Evolutionary conservation across 1,139 yeast genomes (phyloP), one percentile per base, ranked within the genome.

Genomic region (Nakaseomyces sp.): DNA sequence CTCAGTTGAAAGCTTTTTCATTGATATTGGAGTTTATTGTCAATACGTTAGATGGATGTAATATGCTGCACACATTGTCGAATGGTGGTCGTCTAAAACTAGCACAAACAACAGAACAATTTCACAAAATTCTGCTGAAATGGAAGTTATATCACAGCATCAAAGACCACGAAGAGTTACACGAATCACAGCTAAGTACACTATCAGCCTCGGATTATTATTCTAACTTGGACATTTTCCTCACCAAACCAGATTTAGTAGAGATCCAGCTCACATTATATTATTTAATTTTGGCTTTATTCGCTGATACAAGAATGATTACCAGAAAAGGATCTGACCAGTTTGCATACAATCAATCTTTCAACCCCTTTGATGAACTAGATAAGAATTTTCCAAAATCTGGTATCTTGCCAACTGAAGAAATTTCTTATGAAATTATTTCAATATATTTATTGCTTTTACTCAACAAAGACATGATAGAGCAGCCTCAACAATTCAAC

Each of bases 211-310:
- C 36, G 13, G 38, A 35, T 6, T 22, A 35, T 16, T 35, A 35
- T 13, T 35, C 38, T 9, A 41, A 33, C 4, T 13, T 39, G 3
- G 40, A 39, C 15, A 43, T 43, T n/a, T 33, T 30, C 32, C 43
- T 51, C 6, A 47, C 50, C 32, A 49, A 51, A 31, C 50, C 58
- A 9, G 61, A 60, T 32, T 43, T 55, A n/a, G 50, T 57, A 25
- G 64, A 58, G 37, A 53, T 58, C 16, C 60, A 59, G 31, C 30
- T 61, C 17, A 58, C 65, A 1, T 42, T 60, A 35, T 52, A 48
- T 37, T 61, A 59, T 41, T 44, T 61, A 19, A 45, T 57, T 2
- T 31, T 58, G 10, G 47, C 54, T 2, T 47, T 56, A 15, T 44
- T 57, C 3, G 43, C 55, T n/a, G 49, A 50, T 25, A 44, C 47